phyloP scores from a whole-genome alignment of 345 rosid species.

The Euphorbia lathyris region DNA sequence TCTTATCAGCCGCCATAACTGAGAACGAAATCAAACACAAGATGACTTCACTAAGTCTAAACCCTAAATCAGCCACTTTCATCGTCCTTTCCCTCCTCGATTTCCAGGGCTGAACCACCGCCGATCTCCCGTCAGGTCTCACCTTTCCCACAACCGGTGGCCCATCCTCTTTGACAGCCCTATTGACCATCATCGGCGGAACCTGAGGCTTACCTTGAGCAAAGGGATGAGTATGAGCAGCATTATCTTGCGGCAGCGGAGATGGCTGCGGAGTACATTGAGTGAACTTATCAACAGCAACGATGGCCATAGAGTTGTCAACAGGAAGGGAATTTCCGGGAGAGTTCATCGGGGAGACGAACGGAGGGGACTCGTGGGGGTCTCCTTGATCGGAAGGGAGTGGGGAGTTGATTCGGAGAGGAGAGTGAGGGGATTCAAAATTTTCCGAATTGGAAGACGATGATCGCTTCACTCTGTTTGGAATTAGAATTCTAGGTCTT shows the following conservation, averaged over 20 bases:
- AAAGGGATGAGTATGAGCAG: conserved; percentile 9
- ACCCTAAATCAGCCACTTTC: conserved; percentile 50
- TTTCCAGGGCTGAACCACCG: conserved; percentile 29
- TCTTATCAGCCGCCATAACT: conserved; percentile 93
- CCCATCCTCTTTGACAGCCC: conserved; percentile 40
- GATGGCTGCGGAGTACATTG: conserved; percentile 44
- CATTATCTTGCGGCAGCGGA: conserved; percentile 25
- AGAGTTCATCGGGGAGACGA: conserved; percentile 55
- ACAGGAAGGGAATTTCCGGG: conserved; percentile 39
- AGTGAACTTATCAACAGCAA: conserved; percentile 44
- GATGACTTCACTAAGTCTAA: conserved; percentile 58
- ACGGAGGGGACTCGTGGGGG: conserved; percentile 42
- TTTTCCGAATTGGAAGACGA: conserved; percentile 62
- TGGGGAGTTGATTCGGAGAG: conserved; percentile 66
- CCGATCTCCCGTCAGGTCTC: conserved; percentile 23
- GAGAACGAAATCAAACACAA: conserved; percentile 89
- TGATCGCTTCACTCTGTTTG: conserved; percentile 50
- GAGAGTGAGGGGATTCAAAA: conserved; percentile 63
- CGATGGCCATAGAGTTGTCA: conserved; percentile 49
- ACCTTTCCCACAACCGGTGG: conserved; percentile 30
- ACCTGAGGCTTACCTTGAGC: conserved; percentile 9
- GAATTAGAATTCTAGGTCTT: conserved; percentile 15
- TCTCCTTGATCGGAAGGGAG: conserved; percentile 62
- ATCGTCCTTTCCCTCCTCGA: conserved; percentile 36
- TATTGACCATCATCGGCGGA: conserved; percentile 34